Conservation (phyloP, 2,329 filamentous ascomycete genomes). For the Trichoderma lentiforme region DNA sequence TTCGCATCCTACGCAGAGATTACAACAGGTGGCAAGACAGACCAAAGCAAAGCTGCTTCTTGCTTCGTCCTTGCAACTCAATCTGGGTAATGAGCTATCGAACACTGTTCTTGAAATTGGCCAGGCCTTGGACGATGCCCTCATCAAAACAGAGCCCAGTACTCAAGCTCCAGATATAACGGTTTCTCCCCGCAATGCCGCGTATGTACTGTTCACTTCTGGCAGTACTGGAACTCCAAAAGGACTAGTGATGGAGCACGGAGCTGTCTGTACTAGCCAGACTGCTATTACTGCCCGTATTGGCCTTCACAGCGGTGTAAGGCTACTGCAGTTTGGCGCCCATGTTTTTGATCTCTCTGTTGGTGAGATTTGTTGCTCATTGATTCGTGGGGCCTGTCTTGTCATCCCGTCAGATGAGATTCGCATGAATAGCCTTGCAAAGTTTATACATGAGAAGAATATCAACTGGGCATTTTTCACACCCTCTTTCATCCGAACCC, state of each 20-base stretch:
- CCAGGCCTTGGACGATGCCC: neutral
- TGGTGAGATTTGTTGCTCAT: slow-evolving; percentile 8
- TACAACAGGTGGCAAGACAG: neutral
- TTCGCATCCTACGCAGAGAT: slow-evolving; percentile 1
- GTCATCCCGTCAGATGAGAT: neutral
- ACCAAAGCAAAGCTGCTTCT: neutral
- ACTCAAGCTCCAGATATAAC: slow-evolving; percentile 21
- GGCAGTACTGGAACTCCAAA: slow-evolving; percentile 22
- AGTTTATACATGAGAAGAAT: neutral
- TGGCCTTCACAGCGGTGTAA: neutral
- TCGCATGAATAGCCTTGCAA: slow-evolving; percentile 8
- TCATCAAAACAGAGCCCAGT: neutral
- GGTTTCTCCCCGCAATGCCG: neutral
- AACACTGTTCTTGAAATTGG: neutral
- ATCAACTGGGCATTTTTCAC: slow-evolving; percentile 12
- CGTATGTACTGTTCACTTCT: slow-evolving; percentile 20
- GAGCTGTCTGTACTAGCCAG: slow-evolving; percentile 39
- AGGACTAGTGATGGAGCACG: slow-evolving; percentile 31
- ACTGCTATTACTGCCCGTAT: neutral
- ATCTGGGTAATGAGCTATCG: neutral
- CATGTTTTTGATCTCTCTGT: slow-evolving; percentile 13
- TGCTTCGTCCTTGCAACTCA: slow-evolving; percentile 5
- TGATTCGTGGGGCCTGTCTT: neutral
- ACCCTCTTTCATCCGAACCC: neutral
- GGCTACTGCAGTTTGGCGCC: neutral